A percentile compares a stretch with the other conserved stretches of the same genome.
These are phyloP conservation scores for Verticillium nubilum DNA, from an alignment of 2,329 filamentous ascomycete species.

Conservation along the genomic window DNA sequence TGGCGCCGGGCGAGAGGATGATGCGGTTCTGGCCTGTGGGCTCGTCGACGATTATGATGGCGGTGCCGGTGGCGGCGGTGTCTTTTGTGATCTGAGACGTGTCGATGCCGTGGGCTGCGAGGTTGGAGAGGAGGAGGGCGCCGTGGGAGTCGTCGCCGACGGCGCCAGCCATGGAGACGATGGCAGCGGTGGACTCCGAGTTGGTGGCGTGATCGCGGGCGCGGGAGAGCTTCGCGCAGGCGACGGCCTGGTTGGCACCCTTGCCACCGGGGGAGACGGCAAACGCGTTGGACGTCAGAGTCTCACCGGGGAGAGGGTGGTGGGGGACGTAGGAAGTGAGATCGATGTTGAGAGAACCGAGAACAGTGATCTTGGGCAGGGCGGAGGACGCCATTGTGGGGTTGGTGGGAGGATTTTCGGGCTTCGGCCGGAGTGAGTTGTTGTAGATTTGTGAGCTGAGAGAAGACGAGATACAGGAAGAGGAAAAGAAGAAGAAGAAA, in stretches of 20 bases:
- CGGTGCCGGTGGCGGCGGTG: slow-evolving; percentile 56
- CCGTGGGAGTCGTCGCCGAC: slow-evolving; percentile 68
- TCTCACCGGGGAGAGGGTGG: slow-evolving; percentile 80
- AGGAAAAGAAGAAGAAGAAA: slow-evolving; percentile 7
- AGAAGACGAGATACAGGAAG: background rate
- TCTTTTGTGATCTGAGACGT: slow-evolving; percentile 35
- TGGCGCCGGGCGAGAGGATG: slow-evolving; percentile 67
- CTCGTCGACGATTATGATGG: slow-evolving; percentile 71
- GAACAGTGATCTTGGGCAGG: slow-evolving; percentile 62
- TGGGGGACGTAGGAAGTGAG: slow-evolving; percentile 83
- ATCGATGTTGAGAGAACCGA: slow-evolving; percentile 93
- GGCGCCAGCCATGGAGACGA: slow-evolving; percentile 67
- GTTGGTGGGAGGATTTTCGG: background rate
- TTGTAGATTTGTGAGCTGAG: background rate
- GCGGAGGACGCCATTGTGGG: slow-evolving; percentile 14
- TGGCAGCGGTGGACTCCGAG: slow-evolving; percentile 26
- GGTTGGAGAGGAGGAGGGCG: slow-evolving; percentile 48
- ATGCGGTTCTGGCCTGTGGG: slow-evolving; percentile 72
- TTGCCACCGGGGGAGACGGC: slow-evolving; percentile 83
- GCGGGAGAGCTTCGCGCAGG: slow-evolving; percentile 75
- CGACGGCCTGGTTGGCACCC: slow-evolving; percentile 92
- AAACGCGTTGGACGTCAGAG: slow-evolving; percentile 74
- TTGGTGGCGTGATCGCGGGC: slow-evolving; percentile 19
- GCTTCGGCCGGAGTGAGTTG: background rate
- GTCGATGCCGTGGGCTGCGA: slow-evolving; percentile 58